phyloP scores from a whole-genome alignment of 345 rosid species.

The Ceriops decandra region DNA sequence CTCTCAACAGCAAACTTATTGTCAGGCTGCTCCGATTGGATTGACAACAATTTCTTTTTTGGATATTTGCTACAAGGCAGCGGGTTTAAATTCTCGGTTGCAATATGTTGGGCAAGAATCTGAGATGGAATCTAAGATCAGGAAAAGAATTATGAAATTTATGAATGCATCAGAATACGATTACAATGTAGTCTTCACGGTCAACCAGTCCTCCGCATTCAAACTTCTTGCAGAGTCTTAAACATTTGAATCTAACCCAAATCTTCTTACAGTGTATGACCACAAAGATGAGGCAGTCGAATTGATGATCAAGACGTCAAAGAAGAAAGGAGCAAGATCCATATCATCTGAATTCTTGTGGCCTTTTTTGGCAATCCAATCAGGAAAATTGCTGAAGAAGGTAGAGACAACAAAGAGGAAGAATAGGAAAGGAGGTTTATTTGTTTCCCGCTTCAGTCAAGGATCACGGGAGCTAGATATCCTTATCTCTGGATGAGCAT shows the following conservation, averaged over 20 bases:
- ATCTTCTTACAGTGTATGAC: slow-evolving; percentile 76
- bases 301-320: slow-evolving; percentile 47
- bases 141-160: slow-evolving; percentile 53
- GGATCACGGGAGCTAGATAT: slow-evolving; percentile 64
- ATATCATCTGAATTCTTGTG: slow-evolving; percentile 62
- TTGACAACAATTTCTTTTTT: slow-evolving; percentile 38
- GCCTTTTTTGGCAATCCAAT: slow-evolving; percentile 49
- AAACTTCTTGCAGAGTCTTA: slow-evolving; percentile 72
- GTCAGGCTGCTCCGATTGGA: slow-evolving; percentile 4
- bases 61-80: slow-evolving; percentile 46
- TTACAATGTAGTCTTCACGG: slow-evolving; percentile 59
- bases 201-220: slow-evolving; percentile 69
- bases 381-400: slow-evolving; percentile 53
- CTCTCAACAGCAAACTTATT: slow-evolving; percentile 33
- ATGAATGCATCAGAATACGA: slow-evolving; percentile 79
- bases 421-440: slow-evolving; percentile 48
- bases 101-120: slow-evolving; percentile 41
- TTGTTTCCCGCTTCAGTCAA: slow-evolving; percentile 81
- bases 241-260: slow-evolving; percentile 44
- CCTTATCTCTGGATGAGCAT: slow-evolving; percentile 76
- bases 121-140: slow-evolving; percentile 37
- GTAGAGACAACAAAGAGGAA: slow-evolving; percentile 34
- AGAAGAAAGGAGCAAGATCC: slow-evolving; percentile 52
- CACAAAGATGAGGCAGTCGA: slow-evolving; percentile 65
- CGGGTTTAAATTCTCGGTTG: slow-evolving; percentile 38